Percentiles rank a stretch among this genome's conserved stretches.
Conservation (phyloP, 768 basidiomycete genomes). For the Auricularia auricula-judae region DNA sequence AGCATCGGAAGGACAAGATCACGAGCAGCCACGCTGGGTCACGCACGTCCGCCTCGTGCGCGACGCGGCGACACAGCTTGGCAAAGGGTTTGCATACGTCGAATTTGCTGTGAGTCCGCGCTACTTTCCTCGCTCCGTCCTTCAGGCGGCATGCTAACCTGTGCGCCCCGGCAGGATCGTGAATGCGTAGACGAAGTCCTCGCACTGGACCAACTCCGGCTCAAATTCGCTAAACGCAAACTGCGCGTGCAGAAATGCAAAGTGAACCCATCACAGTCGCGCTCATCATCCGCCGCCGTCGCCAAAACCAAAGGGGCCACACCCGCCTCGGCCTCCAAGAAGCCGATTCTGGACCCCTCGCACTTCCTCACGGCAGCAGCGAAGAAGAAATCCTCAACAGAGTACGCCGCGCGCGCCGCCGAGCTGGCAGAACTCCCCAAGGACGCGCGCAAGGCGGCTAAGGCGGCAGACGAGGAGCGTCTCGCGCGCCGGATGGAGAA, state of each 20-base stretch:
- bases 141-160: background rate
- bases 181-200: conserved; percentile 89
- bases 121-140: background rate
- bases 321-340: background rate
- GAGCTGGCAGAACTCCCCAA: conserved; percentile 69
- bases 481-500: conserved; percentile 79
- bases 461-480: conserved; percentile 69
- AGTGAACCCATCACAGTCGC: conserved; percentile 28
- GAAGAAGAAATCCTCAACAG: conserved; percentile 4
- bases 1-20: conserved; percentile 17
- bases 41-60: conserved; percentile 77
- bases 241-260: conserved; percentile 89
- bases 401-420: conserved; percentile 63
- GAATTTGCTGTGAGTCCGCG: conserved; percentile 58
- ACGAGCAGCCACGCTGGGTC: conserved; percentile 46
- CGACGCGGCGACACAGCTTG: conserved; percentile 85
- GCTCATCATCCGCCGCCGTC: conserved; percentile 16
- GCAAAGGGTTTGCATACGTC: conserved; percentile 92
- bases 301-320: conserved; percentile 6
- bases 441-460: conserved; percentile 75
- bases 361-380: background rate
- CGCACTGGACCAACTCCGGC: conserved; percentile 60
- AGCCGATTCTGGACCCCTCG: conserved; percentile 1
- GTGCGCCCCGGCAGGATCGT: conserved; percentile 47
- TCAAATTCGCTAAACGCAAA: conserved; percentile 89